Conservation (phyloP, 192 early-diverging fungal species). For the Coemansia sp. region DNA sequence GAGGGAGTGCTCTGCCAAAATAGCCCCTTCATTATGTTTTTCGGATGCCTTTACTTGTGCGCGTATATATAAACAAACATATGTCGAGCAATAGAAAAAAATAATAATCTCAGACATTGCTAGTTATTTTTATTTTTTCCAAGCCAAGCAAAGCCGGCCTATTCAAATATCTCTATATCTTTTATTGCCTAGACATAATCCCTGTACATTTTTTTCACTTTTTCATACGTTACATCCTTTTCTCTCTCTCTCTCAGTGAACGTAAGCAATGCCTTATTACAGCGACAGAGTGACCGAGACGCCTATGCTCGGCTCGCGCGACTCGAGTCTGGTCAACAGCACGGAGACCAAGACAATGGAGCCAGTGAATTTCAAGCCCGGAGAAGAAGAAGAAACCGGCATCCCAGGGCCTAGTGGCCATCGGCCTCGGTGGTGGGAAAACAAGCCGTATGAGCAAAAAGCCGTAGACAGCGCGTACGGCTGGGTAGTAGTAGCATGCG, state of each 20-base stretch:
- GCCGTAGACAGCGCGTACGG: conserved; percentile 41
- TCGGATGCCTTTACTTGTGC: too few relatives aligned
- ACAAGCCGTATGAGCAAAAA: conserved; percentile 34
- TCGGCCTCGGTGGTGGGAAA: conserved; percentile 42
- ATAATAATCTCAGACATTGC: too few relatives aligned
- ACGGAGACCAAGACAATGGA: background rate
- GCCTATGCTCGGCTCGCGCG: background rate
- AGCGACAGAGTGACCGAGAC: background rate
- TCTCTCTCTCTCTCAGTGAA: background rate
- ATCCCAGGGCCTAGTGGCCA: background rate
- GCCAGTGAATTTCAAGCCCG: background rate
- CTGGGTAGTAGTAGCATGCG: conserved; percentile 55
- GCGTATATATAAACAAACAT: too few relatives aligned
- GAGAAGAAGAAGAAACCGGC: background rate
- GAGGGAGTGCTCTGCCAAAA: too few relatives aligned
- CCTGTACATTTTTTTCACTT: background rate
- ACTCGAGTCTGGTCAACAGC: background rate
- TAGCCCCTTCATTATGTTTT: too few relatives aligned
- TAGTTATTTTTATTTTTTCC: too few relatives aligned
- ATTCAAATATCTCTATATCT: too few relatives aligned
- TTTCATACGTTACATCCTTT: too few relatives aligned
- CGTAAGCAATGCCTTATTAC: background rate
- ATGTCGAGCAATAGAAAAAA: too few relatives aligned
- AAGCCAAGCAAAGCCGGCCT: too few relatives aligned
- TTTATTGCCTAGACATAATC: too few relatives aligned